A percentile compares a stretch with the other conserved stretches of the same genome.
These are phyloP conservation scores for Moelleriella libera DNA, from an alignment of 2,329 filamentous ascomycete species.

Conservation along the genomic window DNA sequence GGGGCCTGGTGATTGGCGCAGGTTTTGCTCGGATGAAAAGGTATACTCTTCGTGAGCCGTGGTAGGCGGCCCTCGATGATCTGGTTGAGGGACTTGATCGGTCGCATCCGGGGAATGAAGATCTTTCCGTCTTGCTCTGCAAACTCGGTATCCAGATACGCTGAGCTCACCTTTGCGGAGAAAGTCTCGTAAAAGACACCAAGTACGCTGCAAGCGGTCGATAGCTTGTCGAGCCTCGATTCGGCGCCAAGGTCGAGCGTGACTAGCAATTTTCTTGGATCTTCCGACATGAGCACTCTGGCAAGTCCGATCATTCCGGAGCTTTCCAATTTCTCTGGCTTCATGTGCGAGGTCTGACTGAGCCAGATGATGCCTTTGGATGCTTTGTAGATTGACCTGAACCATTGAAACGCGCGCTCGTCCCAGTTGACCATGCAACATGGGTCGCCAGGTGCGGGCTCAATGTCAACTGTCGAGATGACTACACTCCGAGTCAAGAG, in stretches of 20 bases:
- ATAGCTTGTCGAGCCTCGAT: constrained; percentile 7
- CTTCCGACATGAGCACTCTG: constrained; percentile 34
- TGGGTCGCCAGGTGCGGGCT: constrained; percentile 5
- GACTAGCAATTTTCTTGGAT: constrained; percentile 25
- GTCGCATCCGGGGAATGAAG: constrained; percentile 29
- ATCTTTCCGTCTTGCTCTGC: constrained; percentile 21
- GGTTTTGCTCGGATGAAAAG: constrained; percentile 7
- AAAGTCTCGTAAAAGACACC: constrained; percentile 13
- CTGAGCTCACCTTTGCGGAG: constrained; percentile 3
- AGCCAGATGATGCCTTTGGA: constrained; percentile 32
- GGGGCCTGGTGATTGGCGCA: no score
- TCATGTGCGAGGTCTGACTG: constrained; percentile 25
- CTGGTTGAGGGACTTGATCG: constrained; percentile 24
- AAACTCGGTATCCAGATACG: constrained; percentile 27
- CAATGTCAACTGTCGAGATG: constrained; percentile 32
- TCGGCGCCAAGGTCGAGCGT: constrained; percentile 24
- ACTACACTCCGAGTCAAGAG: constrained; percentile 11
- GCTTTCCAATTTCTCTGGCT: constrained; percentile 17
- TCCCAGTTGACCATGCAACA: constrained; percentile 23
- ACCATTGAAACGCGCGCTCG: constrained; percentile 20
- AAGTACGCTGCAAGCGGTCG: constrained; percentile 10
- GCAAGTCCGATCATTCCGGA: constrained; percentile 30
- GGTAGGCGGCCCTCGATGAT: constrained; percentile 23
- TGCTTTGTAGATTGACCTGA: constrained; percentile 23
- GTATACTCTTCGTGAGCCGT: constrained; percentile 3